These are phyloP conservation scores for Cunninghamia lanceolata DNA, from an alignment of 75 land plant species.

Conservation along the genomic window DNA sequence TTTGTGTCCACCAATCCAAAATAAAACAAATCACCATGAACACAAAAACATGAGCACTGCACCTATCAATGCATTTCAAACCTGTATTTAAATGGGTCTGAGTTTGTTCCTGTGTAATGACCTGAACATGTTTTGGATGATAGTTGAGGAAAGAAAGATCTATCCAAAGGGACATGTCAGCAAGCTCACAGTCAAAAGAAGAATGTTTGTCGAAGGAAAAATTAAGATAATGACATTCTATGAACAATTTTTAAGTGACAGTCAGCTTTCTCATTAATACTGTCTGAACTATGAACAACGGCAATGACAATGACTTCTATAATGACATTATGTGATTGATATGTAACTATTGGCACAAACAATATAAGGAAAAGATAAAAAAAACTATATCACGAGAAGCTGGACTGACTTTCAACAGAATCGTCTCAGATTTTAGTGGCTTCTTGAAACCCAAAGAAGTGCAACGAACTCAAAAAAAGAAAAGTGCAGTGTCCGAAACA, in stretches of 20 bases:
- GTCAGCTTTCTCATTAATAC: too few relatives aligned
- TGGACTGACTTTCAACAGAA: neutral
- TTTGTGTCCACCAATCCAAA: neutral
- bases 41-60: neutral
- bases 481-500: neutral
- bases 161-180: neutral
- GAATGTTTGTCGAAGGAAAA: too few relatives aligned
- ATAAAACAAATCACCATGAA: neutral
- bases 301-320: too few relatives aligned
- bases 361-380: neutral
- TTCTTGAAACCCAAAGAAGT: neutral
- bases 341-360: too few relatives aligned
- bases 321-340: too few relatives aligned
- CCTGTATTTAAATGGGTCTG: neutral
- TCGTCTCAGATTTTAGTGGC: neutral
- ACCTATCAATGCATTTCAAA: neutral
- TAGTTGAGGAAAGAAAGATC: neutral
- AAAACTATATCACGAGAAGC: neutral
- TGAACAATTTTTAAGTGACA: too few relatives aligned
- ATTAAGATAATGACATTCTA: too few relatives aligned
- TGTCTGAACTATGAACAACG: too few relatives aligned
- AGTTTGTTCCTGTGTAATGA: neutral
- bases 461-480: neutral
- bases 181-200: too few relatives aligned
- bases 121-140: neutral